phyloP scores from a whole-genome alignment of 2,329 filamentous ascomycete genomes.

The Fusarium agapanthi region DNA sequence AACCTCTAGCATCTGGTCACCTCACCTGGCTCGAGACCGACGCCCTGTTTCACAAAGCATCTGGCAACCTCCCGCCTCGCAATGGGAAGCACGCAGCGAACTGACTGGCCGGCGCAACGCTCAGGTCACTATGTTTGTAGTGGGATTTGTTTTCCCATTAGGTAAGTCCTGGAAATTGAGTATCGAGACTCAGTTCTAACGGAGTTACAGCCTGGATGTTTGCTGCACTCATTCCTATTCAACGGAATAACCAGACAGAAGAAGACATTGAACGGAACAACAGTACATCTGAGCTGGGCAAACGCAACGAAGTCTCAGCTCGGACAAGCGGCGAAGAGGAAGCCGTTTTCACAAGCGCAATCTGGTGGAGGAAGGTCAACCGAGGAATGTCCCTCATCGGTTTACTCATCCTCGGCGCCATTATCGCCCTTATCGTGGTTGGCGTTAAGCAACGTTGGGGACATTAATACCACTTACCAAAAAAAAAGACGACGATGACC shows the following conservation, averaged over 20 bases:
- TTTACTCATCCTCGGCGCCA: conserved; percentile 61
- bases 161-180: conserved; percentile 55
- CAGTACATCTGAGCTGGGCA: conserved; percentile 52
- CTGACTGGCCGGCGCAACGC: conserved; percentile 73
- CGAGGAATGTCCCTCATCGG: conserved; percentile 66
- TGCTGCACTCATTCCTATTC: conserved; percentile 77
- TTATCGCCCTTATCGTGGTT: conserved; percentile 61
- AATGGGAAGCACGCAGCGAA: conserved; percentile 68
- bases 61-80: conserved; percentile 78
- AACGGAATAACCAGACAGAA: conserved; percentile 61
- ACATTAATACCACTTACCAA: conserved; percentile 25
- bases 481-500: conserved; percentile 31
- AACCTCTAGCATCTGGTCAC: conserved; percentile 74
- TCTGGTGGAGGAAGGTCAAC: conserved; percentile 69
- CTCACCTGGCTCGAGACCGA: conserved; percentile 73
- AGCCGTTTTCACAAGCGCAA: conserved; percentile 59
- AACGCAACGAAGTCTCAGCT: conserved; percentile 48
- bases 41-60: conserved; percentile 66
- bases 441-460: conserved; percentile 62
- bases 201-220: conserved; percentile 75
- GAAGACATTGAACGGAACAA: conserved; percentile 60
- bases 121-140: conserved; percentile 77
- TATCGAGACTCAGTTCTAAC: conserved; percentile 20
- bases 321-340: conserved; percentile 52
- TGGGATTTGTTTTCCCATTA: conserved; percentile 81